Conservation (phyloP, 2,329 filamentous ascomycete species). For the Paraphaeosphaeria minitans region DNA sequence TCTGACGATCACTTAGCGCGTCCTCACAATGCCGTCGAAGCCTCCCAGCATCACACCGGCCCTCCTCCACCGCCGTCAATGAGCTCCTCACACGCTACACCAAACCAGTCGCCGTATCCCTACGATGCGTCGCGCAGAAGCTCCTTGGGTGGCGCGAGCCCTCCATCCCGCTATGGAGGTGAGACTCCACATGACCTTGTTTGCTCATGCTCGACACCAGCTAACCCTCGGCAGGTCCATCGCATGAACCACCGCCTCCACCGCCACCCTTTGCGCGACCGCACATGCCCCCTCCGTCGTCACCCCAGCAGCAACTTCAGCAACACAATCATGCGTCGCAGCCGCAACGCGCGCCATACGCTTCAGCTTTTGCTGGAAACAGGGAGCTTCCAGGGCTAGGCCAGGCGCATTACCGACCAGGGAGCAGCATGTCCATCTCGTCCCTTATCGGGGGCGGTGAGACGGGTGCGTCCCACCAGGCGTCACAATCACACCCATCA, state of each 20-base stretch:
- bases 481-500: slow-evolving; percentile 55
- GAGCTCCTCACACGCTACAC: slow-evolving; percentile 35
- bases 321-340: slow-evolving; percentile 43
- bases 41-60: slow-evolving; percentile 36
- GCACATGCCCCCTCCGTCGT: slow-evolving; percentile 58
- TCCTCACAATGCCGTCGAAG: slow-evolving; percentile 31
- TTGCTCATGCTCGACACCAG: slow-evolving; percentile 10
- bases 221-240: slow-evolving; percentile 40
- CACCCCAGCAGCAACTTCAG: slow-evolving; percentile 50
- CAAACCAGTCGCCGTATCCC: slow-evolving; percentile 47
- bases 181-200: slow-evolving; percentile 23
- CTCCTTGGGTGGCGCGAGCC: slow-evolving; percentile 49
- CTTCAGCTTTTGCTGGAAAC: slow-evolving; percentile 51
- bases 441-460: slow-evolving; percentile 67
- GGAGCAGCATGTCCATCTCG: slow-evolving; percentile 75
- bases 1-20: slow-evolving; percentile 35
- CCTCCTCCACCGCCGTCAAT: slow-evolving; percentile 44
- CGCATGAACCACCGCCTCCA: slow-evolving; percentile 47
- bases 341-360: slow-evolving; percentile 52
- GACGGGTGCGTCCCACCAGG: slow-evolving; percentile 46
- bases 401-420: slow-evolving; percentile 60
- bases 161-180: slow-evolving; percentile 44
- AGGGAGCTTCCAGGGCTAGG: slow-evolving; percentile 62
- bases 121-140: slow-evolving; percentile 51
- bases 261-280: slow-evolving; percentile 50